Evolutionary conservation across 2,329 filamentous ascomycete genomes (phyloP).

Genomic region (Aspergillus terreus): DNA sequence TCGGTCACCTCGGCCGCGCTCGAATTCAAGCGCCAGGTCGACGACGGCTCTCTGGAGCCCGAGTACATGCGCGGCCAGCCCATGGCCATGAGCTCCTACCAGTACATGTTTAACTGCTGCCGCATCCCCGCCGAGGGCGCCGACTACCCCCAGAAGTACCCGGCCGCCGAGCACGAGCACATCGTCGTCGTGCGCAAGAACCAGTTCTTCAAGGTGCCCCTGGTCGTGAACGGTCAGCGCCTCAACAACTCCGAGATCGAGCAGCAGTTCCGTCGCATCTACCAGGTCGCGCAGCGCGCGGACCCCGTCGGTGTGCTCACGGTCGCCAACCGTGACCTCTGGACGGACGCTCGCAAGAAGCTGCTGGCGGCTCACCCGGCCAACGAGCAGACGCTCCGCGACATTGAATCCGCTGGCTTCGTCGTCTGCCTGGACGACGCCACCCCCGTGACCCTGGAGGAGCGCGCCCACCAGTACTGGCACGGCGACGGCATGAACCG

Average conservation of each 20-base stretch:
- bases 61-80: conserved; percentile 99
- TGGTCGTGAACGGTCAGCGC: conserved; percentile 77
- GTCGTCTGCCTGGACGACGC: conserved; percentile 91
- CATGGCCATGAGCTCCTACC: conserved; percentile 96
- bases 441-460: conserved; percentile 85
- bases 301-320: conserved; percentile 81
- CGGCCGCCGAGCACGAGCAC: conserved; percentile 72
- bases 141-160: conserved; percentile 81
- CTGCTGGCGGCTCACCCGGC: conserved; percentile 72
- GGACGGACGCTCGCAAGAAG: conserved; percentile 76
- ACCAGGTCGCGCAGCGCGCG: conserved; percentile 67
- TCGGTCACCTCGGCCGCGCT: conserved; percentile 81
- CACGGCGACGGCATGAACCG: conserved; percentile 93
- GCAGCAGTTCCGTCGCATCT: conserved; percentile 80
- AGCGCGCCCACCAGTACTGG: conserved; percentile 96
- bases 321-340: conserved; percentile 87
- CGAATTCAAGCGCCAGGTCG: conserved; percentile 93
- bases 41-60: conserved; percentile 76
- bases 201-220: conserved; percentile 89
- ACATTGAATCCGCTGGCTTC: conserved; percentile 86
- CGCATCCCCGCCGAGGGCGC: conserved; percentile 77
- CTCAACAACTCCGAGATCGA: conserved; percentile 88
- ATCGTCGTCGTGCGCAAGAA: conserved; percentile 91
- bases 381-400: conserved; percentile 73
- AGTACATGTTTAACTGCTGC: conserved; percentile 98